These are phyloP conservation scores for Yamadazyma olivae DNA, from an alignment of 805 yeast genomes.

Conservation along the genomic window DNA sequence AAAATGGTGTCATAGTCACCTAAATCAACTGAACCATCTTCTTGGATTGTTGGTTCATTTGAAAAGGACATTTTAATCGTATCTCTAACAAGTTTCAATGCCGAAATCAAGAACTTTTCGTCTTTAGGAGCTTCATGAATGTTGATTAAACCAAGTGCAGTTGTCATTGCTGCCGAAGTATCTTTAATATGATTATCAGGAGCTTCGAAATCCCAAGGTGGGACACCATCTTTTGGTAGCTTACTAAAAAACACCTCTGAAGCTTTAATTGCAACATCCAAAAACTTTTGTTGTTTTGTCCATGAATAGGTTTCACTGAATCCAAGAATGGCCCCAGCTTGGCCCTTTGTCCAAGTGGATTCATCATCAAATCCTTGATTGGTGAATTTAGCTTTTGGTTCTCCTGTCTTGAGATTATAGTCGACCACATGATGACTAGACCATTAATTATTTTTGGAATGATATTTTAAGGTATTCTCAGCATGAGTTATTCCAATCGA, in stretches of 20 bases:
- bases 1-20: conserved; percentile 20
- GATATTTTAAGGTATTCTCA: conserved; percentile 21
- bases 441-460: conserved; percentile 19
- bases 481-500: conserved; percentile 27
- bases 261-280: conserved; percentile 19
- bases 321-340: conserved; percentile 29
- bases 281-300: conserved; percentile 20
- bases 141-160: conserved; percentile 22
- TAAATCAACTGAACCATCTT: conserved; percentile 7
- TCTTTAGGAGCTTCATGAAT: conserved; percentile 16
- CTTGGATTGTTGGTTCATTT: conserved; percentile 3
- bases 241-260: conserved; percentile 19
- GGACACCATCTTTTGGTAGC: conserved; percentile 22
- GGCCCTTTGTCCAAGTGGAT: conserved; percentile 28
- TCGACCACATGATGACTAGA: conserved; percentile 22
- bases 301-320: conserved; percentile 21
- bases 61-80: conserved; percentile 11
- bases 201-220: conserved; percentile 25
- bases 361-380: conserved; percentile 26
- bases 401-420: conserved; percentile 19
- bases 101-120: conserved; percentile 13
- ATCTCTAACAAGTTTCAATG: conserved; percentile 14
- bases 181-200: conserved; percentile 20
- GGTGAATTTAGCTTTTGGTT: conserved; percentile 19
- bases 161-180: conserved; percentile 24